Conservation (phyloP, 768 basidiomycete species). For the Epithele typhae region DNA sequence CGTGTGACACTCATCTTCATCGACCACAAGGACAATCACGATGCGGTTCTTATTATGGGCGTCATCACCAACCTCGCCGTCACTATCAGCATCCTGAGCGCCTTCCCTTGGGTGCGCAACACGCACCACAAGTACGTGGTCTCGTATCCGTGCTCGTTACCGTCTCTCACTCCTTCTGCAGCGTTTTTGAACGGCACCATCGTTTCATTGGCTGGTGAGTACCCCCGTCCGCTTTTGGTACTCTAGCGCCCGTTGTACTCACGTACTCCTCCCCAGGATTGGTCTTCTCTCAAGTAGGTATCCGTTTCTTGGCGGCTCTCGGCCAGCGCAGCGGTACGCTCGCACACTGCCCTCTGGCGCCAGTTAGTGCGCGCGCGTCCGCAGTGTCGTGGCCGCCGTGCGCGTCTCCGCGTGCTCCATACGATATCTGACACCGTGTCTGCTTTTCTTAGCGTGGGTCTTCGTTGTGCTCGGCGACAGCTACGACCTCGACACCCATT, state of each 20-base stretch:
- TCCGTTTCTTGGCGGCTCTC: constrained; percentile 5
- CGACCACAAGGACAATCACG: constrained; percentile 30
- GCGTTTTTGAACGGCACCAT: constrained; percentile 40
- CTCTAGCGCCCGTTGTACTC: constrained; percentile 14
- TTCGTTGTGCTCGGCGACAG: constrained; percentile 39
- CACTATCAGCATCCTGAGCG: constrained; percentile 32
- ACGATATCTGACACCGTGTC: constrained; percentile 1
- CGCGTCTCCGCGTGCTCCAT: too few species aligned
- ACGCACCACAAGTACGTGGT: constrained; percentile 37
- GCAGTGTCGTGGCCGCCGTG: constrained; percentile 2
- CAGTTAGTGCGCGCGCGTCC: not conserved
- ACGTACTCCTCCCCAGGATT: constrained; percentile 22
- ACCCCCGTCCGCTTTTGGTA: constrained; percentile 8
- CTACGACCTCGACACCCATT: constrained; percentile 31
- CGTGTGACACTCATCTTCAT: constrained; percentile 33
- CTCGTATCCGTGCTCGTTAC: not conserved
- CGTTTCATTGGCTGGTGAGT: constrained; percentile 40
- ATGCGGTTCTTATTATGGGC: constrained; percentile 34
- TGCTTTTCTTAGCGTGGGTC: constrained; percentile 28
- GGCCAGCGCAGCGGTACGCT: constrained; percentile 1
- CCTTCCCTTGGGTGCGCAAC: constrained; percentile 41
- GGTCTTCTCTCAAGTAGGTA: constrained; percentile 29
- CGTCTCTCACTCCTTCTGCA: constrained; percentile 18
- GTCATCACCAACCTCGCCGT: constrained; percentile 37
- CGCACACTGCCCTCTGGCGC: constrained; percentile 7